Conservation (phyloP, 225 moss, liverwort and hornwort species). For the Straminergon stramineum region DNA sequence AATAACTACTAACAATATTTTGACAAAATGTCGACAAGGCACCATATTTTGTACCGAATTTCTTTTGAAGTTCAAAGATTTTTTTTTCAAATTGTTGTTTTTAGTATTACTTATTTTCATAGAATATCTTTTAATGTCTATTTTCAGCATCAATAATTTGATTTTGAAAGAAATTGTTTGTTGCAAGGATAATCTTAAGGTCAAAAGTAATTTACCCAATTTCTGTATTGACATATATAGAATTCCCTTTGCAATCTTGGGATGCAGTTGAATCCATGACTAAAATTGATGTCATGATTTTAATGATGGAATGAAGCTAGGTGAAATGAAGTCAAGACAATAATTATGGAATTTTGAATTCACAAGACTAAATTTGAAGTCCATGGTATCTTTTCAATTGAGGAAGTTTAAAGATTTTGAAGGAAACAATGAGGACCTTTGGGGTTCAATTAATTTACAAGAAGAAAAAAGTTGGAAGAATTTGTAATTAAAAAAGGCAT, state of each 20-base stretch:
- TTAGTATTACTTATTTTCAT: neutral
- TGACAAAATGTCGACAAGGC: no score
- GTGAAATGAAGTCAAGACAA: no score
- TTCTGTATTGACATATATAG: neutral
- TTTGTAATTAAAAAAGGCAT: neutral
- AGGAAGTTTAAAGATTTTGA: neutral
- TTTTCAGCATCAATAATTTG: neutral
- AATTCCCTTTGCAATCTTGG: neutral
- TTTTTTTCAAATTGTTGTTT: neutral
- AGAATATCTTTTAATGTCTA: neutral
- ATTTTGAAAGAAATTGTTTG: neutral
- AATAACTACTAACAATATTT: no score
- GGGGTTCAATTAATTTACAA: neutral
- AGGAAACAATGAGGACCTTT: no score
- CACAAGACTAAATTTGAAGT: no score
- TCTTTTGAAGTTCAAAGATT: no score
- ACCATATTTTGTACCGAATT: no score
- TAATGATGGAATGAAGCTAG: neutral
- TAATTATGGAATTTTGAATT: no score
- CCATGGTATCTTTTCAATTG: neutral
- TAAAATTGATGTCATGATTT: neutral
- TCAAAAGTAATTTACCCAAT: neutral
- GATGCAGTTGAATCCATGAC: neutral
- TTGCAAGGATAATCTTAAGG: rapidly evolving
- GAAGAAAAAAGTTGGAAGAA: no score